Conservation (phyloP, 345 rosid genomes). For the Psidium friedrichsthalianum region DNA sequence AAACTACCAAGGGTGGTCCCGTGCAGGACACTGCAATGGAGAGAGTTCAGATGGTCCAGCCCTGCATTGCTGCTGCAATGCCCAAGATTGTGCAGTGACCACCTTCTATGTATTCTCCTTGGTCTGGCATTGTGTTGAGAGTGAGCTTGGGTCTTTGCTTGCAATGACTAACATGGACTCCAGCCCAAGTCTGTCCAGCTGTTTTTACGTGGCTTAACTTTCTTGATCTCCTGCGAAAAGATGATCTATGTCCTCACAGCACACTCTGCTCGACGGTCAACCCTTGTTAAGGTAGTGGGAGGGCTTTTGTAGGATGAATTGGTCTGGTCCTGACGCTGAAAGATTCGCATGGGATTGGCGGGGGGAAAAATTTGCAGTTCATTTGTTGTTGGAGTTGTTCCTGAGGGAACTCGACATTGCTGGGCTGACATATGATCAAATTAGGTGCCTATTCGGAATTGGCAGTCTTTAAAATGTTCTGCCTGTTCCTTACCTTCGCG, state of each 20-base stretch:
- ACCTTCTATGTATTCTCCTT: background rate
- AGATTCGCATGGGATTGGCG: background rate
- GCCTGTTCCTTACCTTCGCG: background rate
- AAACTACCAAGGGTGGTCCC: slow-evolving; percentile 46
- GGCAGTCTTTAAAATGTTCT: background rate
- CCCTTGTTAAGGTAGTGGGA: background rate
- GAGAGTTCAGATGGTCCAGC: slow-evolving; percentile 34
- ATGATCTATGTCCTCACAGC: background rate
- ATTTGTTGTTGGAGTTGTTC: background rate
- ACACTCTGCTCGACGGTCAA: background rate
- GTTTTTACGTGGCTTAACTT: background rate
- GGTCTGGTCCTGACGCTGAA: background rate
- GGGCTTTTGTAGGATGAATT: background rate
- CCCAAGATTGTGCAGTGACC: slow-evolving; percentile 31
- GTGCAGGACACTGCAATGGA: slow-evolving; percentile 32
- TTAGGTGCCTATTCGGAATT: background rate
- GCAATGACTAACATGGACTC: slow-evolving; percentile 55
- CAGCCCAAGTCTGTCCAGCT: slow-evolving; percentile 11
- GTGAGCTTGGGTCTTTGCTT: slow-evolving; percentile 22
- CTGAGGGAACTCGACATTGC: background rate
- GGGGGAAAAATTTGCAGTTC: background rate
- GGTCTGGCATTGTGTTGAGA: slow-evolving; percentile 38
- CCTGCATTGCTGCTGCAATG: slow-evolving; percentile 35
- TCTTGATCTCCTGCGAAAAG: background rate
- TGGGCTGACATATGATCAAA: background rate